Evolutionary conservation across 371 early-diverging fungal genomes (phyloP), one percentile per base, ranked within the genome.

Genomic region (Circinella minor): DNA sequence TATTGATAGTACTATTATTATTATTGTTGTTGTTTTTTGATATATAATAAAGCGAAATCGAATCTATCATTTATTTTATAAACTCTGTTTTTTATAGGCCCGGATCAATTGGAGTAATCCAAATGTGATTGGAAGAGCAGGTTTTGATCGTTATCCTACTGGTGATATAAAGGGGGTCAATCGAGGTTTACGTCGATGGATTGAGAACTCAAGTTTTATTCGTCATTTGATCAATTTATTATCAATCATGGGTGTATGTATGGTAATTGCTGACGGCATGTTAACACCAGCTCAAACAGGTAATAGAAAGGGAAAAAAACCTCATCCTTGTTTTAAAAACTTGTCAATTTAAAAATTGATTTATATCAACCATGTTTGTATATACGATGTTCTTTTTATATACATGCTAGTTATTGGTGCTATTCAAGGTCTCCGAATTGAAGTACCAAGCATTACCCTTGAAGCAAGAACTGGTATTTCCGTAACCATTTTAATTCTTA

Each of bases 211-310:
- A 48, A 71, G 17, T 15, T 57, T 71, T 67, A 54, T 68, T 61
- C 74, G 65, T 34, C 75, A 57, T 15, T 18, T 72, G 13, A 73
- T 69, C 69, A 69, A 38, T 60, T 62, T 51, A 18, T 68, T 65
- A 4, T 72, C 68, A 39, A 70, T 79, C 11, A 37, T 77, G 43
- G 79, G 77, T 48, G 70, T 77, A 13, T 75, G 76, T 9, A 67
- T 81, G 61, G 75, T 81, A 0, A 60, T 81, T 67, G 74, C 77
- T 39, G 81, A 81, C 70, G 81, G 81, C 20, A 63, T 81, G n/a
- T 43, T 81, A 46, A 81, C 81, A 8, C 81, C 81, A n/a, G 79
- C 81, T n/a, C 72, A 70, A 57, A 71, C 71, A 48, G 75, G 75
- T 71, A 75, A 61, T 34, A n/a, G 15, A 20, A 27, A 27, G 27